Conservation (phyloP, 345 rosid genomes). For the Garcia nutans region DNA sequence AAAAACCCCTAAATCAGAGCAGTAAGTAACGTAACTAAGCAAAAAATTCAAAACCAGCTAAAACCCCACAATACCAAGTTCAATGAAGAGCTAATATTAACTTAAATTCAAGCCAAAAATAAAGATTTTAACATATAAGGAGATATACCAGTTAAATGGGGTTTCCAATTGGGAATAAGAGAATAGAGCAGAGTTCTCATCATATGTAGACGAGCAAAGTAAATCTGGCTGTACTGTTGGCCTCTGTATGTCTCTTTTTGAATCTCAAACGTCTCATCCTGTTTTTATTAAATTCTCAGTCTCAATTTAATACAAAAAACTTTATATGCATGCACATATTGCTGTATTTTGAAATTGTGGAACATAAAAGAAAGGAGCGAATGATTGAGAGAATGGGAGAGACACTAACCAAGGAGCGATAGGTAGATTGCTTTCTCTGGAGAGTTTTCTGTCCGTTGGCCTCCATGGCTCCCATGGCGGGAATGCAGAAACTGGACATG, state of each 20-base stretch:
- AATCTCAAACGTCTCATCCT: slow-evolving; percentile 78
- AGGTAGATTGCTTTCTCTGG: slow-evolving; percentile 58
- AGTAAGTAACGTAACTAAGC: not conserved
- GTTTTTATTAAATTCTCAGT: slow-evolving; percentile 8
- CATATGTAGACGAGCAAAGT: slow-evolving; percentile 79
- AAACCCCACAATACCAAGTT: not conserved
- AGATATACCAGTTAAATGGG: slow-evolving; percentile 58
- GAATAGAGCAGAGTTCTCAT: slow-evolving; percentile 78
- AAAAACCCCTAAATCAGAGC: not conserved
- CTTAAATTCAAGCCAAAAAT: not conserved
- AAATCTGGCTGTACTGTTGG: slow-evolving; percentile 93
- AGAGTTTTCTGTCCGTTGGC: slow-evolving; percentile 44
- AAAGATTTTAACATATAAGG: not conserved
- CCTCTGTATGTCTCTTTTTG: slow-evolving; percentile 73
- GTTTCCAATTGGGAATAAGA: slow-evolving; percentile 73
- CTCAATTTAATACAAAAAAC: not conserved
- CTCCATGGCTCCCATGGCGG: slow-evolving; percentile 51
- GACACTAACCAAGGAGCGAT: slow-evolving; percentile 42
- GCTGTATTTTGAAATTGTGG: not conserved
- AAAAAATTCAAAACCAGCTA: slow-evolving; percentile 10
- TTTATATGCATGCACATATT: not conserved
- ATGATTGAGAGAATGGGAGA: not conserved
- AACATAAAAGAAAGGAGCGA: not conserved
- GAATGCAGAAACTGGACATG: slow-evolving; percentile 5
- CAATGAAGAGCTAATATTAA: not conserved